Percentiles rank a stretch among this genome's conserved stretches.
phyloP scores from a whole-genome alignment of 116 monocot genomes.

The Cymodocea nodosa region DNA sequence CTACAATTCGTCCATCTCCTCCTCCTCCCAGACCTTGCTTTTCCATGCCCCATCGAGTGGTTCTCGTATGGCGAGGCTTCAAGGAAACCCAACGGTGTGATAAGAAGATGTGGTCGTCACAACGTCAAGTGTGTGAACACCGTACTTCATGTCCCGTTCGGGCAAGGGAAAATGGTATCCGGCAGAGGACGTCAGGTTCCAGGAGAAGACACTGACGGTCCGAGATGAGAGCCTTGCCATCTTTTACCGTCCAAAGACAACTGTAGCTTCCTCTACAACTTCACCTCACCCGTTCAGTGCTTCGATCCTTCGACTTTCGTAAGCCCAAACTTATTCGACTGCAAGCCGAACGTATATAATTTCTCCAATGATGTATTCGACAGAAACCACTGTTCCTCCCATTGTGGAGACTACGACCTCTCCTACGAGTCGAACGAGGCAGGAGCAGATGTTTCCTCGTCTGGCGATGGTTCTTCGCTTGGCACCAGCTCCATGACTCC shows the following conservation, averaged over 20 bases:
- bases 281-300: not conserved
- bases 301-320: not conserved
- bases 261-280: slow-evolving; percentile 6
- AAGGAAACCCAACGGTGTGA: not conserved
- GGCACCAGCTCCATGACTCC: not conserved
- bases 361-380: not conserved
- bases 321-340: not conserved
- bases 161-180: not conserved
- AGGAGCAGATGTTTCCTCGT: too few species aligned
- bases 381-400: not conserved
- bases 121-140: not conserved
- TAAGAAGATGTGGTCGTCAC: not conserved
- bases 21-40: not conserved
- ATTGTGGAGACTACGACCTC: slow-evolving; percentile 3
- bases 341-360: not conserved
- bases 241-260: not conserved
- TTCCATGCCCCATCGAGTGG: not conserved
- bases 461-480: not conserved
- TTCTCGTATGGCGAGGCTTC: not conserved
- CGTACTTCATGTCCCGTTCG: not conserved
- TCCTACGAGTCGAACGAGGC: not conserved
- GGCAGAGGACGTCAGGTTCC: not conserved
- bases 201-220: not conserved
- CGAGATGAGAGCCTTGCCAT: not conserved
- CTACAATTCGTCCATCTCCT: not conserved